Evolutionary conservation across 2,329 filamentous ascomycete species (phyloP).

Genomic region (Apiospora rasikravindrae): DNA sequence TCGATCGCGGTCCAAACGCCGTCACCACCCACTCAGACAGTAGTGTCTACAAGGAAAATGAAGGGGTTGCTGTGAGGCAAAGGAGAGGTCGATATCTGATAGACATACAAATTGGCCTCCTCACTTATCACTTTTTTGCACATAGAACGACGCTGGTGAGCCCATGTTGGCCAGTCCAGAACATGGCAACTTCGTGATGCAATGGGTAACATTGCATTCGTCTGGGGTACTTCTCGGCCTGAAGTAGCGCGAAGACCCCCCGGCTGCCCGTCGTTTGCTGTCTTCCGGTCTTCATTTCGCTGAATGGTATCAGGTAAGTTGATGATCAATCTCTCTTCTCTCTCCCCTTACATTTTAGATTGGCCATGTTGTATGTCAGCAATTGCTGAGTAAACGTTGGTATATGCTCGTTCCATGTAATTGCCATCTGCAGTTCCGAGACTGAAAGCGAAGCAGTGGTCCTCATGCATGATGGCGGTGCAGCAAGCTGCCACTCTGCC

Average conservation of each 20-base stretch:
- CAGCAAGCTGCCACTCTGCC: constrained; percentile 4
- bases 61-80: neutral
- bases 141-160: neutral
- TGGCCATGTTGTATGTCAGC: neutral
- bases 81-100: neutral
- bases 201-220: neutral
- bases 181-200: neutral
- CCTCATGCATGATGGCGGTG: constrained; percentile 14
- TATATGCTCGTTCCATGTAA: neutral
- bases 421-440: constrained; percentile 11
- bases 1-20: constrained; percentile 1
- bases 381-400: neutral
- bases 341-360: neutral
- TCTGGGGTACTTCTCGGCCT: neutral
- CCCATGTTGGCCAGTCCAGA: neutral
- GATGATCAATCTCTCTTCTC: neutral
- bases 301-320: neutral
- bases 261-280: neutral
- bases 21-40: neutral
- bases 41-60: neutral
- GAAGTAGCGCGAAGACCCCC: neutral
- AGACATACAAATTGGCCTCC: too few relatives aligned
- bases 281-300: constrained; percentile 2
- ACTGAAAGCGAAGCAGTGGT: constrained; percentile 2
- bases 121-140: neutral